Percentiles rank a stretch among this genome's conserved stretches.
Evolutionary conservation across 2,329 filamentous ascomycete genomes (phyloP).

Genomic region (Alternaria conjuncta): DNA sequence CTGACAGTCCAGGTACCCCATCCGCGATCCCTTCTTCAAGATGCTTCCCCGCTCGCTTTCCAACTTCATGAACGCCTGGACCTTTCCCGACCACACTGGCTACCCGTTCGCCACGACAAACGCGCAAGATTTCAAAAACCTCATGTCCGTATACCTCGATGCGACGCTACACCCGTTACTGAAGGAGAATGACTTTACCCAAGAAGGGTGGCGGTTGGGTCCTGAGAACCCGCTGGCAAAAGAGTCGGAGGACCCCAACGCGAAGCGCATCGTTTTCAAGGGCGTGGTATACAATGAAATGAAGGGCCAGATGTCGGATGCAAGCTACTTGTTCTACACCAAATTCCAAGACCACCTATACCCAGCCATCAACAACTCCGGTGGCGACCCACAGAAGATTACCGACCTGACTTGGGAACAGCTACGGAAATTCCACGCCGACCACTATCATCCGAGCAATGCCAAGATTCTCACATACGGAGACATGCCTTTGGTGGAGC

Average conservation of each 20-base stretch:
- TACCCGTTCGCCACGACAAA: slow-evolving; percentile 99
- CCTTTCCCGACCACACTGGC: slow-evolving; percentile 92
- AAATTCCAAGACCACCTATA: slow-evolving; percentile 94
- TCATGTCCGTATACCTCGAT: slow-evolving; percentile 96
- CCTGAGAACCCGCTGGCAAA: slow-evolving; percentile 77
- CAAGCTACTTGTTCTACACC: slow-evolving; percentile 94
- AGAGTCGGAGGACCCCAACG: slow-evolving; percentile 54
- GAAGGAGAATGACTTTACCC: slow-evolving; percentile 89
- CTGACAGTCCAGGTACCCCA: slow-evolving; percentile 73
- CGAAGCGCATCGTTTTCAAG: slow-evolving; percentile 85
- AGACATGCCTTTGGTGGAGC: slow-evolving; percentile 83
- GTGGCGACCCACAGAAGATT: slow-evolving; percentile 94
- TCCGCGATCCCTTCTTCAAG: slow-evolving; percentile 99
- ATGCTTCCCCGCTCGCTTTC: slow-evolving; percentile 98
- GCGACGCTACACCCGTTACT: slow-evolving; percentile 89
- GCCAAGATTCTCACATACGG: slow-evolving; percentile 96
- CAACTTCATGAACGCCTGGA: slow-evolving; percentile 99
- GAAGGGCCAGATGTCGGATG: slow-evolving; percentile 99
- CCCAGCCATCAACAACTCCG: slow-evolving; percentile 93
- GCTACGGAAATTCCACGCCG: slow-evolving; percentile 83
- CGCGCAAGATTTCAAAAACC: slow-evolving; percentile 89
- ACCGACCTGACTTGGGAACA: slow-evolving; percentile 93
- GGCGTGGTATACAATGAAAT: slow-evolving; percentile 99
- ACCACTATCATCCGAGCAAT: slow-evolving; percentile 97
- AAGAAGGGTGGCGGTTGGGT: slow-evolving; percentile 96